These are phyloP conservation scores for Globisporangium recalcitrans DNA, from an alignment of 352 stramenopile genomes.

Conservation along the genomic window DNA sequence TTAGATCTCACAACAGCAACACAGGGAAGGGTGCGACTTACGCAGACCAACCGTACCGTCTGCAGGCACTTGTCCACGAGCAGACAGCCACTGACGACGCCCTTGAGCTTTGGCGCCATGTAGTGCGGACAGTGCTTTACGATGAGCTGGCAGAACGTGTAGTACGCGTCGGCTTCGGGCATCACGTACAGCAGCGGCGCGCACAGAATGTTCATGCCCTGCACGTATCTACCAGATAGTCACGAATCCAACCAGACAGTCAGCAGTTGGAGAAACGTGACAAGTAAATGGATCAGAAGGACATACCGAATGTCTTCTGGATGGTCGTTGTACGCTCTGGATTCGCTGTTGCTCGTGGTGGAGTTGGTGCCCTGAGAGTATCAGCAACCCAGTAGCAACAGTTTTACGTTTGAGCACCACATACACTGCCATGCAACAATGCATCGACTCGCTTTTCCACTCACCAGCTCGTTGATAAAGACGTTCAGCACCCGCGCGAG, in stretches of 20 bases:
- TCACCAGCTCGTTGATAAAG: constrained; percentile 85
- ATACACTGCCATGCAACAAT: no score
- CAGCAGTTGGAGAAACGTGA: background rate
- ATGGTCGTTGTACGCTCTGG: constrained; percentile 19
- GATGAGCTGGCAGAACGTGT: constrained; percentile 87
- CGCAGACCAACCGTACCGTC: no score
- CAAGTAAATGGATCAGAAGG: background rate
- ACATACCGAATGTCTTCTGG: constrained; percentile 39
- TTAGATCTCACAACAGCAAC: background rate
- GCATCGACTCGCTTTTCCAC: no score
- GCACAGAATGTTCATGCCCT: constrained; percentile 91
- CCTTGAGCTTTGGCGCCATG: constrained; percentile 84
- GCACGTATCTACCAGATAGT: constrained; percentile 65
- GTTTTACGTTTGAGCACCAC: no score
- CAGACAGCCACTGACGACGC: constrained; percentile 73
- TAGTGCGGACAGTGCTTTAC: constrained; percentile 86
- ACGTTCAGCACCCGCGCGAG: constrained; percentile 89
- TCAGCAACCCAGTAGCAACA: background rate
- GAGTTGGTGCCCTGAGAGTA: constrained; percentile 24
- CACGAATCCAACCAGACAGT: background rate
- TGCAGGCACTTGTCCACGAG: constrained; percentile 80
- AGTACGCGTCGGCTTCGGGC: constrained; percentile 87
- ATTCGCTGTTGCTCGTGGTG: constrained; percentile 17
- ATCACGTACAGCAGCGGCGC: constrained; percentile 90
- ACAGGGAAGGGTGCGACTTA: no score